Conservation (phyloP, 148 eudicot species). For the Persicaria tinctoria region DNA sequence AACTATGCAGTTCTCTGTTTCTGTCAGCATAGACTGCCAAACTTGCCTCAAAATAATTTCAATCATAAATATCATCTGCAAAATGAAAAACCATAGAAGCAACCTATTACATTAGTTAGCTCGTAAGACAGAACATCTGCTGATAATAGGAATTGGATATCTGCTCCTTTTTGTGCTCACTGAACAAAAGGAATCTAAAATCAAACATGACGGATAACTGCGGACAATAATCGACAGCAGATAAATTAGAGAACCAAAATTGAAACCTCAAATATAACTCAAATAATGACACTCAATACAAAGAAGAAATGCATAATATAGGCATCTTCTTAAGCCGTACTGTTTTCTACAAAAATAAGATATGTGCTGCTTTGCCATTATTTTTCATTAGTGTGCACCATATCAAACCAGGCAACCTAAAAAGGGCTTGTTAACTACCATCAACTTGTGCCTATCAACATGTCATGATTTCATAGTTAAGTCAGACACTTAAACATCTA, state of each 20-base stretch:
- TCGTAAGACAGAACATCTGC: conserved; percentile 48
- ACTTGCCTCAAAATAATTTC: conserved; percentile 34
- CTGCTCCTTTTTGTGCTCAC: not conserved
- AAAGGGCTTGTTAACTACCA: too few species aligned
- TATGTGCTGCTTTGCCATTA: too few species aligned
- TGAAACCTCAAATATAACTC: not conserved
- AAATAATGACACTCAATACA: not conserved
- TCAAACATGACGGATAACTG: not conserved
- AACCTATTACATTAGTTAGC: conserved; percentile 29
- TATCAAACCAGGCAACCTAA: too few species aligned
- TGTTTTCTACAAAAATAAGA: too few species aligned
- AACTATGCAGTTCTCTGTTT: conserved; percentile 30
- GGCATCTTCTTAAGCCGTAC: too few species aligned
- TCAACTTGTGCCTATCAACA: too few species aligned
- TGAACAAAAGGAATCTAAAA: not conserved
- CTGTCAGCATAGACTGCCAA: conserved; percentile 67
- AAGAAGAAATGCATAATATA: not conserved
- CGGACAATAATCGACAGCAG: not conserved
- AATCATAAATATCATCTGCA: not conserved
- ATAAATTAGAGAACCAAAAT: not conserved
- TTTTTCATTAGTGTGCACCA: too few species aligned
- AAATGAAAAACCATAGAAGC: not conserved
- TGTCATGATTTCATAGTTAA: too few species aligned
- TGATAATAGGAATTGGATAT: not conserved
- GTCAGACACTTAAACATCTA: too few species aligned